Evolutionary conservation across 495 filamentous ascomycete genomes (phyloP).

Genomic region (Aspergillus campestris): DNA sequence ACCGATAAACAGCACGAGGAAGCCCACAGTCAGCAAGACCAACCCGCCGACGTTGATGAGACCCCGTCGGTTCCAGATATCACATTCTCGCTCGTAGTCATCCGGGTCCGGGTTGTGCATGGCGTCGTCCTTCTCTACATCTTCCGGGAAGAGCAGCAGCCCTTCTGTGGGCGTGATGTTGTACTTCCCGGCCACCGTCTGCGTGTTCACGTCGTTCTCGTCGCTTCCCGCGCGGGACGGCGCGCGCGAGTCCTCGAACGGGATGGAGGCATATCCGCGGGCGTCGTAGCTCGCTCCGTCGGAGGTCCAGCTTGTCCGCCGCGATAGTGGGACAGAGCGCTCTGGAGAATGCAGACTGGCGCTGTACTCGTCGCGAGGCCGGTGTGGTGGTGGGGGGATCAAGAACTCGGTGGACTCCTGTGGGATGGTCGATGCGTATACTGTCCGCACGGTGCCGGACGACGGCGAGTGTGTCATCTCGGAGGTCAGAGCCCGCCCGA

Average conservation of each 20-base stretch:
- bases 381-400: slow-evolving; percentile 45
- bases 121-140: slow-evolving; percentile 72
- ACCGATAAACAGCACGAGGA: slow-evolving; percentile 61
- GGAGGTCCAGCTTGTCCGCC: slow-evolving; percentile 56
- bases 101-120: slow-evolving; percentile 64
- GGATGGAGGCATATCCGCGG: slow-evolving; percentile 27
- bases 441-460: slow-evolving; percentile 12
- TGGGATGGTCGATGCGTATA: slow-evolving; percentile 13
- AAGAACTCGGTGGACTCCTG: slow-evolving; percentile 52
- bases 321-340: slow-evolving; percentile 33
- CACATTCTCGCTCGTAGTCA: slow-evolving; percentile 58
- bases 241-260: slow-evolving; percentile 48
- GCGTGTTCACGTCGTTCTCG: slow-evolving; percentile 60
- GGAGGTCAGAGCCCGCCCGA: slow-evolving; percentile 15
- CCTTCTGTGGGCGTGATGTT: slow-evolving; percentile 68
- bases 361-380: slow-evolving; percentile 37
- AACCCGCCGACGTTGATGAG: slow-evolving; percentile 61
- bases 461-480: slow-evolving; percentile 6
- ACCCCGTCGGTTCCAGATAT: slow-evolving; percentile 60
- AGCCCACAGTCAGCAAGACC: slow-evolving; percentile 49
- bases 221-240: slow-evolving; percentile 56
- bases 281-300: slow-evolving; percentile 48
- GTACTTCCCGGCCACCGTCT: slow-evolving; percentile 72
- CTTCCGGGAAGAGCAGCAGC: slow-evolving; percentile 62
- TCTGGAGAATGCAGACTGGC: slow-evolving; percentile 34